Evolutionary conservation across 495 filamentous ascomycete species (phyloP).

Genomic region (Rostrohypoxylon terebratum): DNA sequence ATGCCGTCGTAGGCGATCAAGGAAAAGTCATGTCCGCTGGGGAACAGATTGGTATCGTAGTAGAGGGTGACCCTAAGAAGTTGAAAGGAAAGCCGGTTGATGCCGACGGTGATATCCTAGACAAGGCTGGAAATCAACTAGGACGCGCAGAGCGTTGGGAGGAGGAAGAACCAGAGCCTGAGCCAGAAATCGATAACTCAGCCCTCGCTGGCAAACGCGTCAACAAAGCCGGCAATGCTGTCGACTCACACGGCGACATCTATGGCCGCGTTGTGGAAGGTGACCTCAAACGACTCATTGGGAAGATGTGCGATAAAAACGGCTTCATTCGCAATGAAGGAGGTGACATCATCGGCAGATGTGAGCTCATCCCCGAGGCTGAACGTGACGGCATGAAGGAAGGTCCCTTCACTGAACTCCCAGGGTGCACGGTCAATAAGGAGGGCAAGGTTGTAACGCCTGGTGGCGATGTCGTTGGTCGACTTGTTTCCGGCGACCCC

Average conservation of each 20-base stretch:
- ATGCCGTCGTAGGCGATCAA: conserved; percentile 73
- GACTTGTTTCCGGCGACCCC: conserved; percentile 77
- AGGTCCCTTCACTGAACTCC: conserved; percentile 82
- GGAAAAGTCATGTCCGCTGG: conserved; percentile 79
- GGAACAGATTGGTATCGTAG: conserved; percentile 75
- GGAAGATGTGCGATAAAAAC: conserved; percentile 83
- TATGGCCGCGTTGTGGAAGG: conserved; percentile 82
- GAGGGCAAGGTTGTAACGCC: conserved; percentile 76
- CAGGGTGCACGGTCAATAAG: conserved; percentile 77
- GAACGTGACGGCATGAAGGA: conserved; percentile 75
- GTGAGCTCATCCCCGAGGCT: conserved; percentile 80
- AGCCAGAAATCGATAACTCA: conserved; percentile 72
- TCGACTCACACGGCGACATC: conserved; percentile 78
- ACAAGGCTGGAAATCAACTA: conserved; percentile 81
- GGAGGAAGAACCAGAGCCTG: conserved; percentile 53
- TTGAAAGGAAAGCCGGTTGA: conserved; percentile 83
- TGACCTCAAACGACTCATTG: conserved; percentile 74
- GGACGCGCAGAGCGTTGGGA: conserved; percentile 80
- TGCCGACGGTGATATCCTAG: conserved; percentile 85
- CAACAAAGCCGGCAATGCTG: conserved; percentile 87
- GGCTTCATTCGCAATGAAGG: conserved; percentile 85
- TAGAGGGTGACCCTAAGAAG: conserved; percentile 80
- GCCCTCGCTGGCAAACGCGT: conserved; percentile 82
- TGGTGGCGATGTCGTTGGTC: conserved; percentile 75
- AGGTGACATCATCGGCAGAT: conserved; percentile 80